Evolutionary conservation across 202 grass and related monocot species (phyloP).

Genomic region (Zoysia matrella): DNA sequence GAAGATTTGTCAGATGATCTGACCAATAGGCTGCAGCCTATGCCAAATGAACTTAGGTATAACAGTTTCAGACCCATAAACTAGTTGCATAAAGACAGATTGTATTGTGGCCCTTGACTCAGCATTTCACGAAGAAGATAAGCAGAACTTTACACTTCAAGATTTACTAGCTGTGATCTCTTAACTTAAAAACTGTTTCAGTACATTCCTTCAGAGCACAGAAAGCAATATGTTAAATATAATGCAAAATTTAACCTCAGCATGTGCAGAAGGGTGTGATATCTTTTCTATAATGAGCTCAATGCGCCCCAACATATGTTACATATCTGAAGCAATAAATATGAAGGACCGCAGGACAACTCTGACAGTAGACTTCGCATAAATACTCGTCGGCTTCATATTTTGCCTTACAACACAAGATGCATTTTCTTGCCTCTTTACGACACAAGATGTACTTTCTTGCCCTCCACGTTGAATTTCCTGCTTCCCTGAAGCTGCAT

Average conservation of each 20-base stretch:
- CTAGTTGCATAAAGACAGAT: slow-evolving; percentile 15
- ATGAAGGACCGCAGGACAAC: not conserved
- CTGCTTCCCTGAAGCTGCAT: slow-evolving; percentile 77
- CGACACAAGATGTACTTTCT: slow-evolving; percentile 67
- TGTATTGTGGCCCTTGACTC: not conserved
- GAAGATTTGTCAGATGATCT: too few relatives aligned
- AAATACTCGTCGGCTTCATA: not conserved
- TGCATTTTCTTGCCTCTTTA: not conserved
- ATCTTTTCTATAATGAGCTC: slow-evolving; percentile 18
- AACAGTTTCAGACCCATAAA: slow-evolving; percentile 18
- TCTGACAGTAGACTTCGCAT: not conserved
- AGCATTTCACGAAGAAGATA: slow-evolving; percentile 23
- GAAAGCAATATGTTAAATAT: slow-evolving; percentile 26
- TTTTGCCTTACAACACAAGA: not conserved
- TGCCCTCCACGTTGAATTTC: slow-evolving; percentile 79
- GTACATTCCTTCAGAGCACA: slow-evolving; percentile 21
- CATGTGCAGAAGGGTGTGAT: not conserved
- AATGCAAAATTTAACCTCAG: slow-evolving; percentile 31
- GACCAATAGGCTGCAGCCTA: not conserved
- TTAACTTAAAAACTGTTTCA: slow-evolving; percentile 2
- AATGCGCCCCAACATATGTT: slow-evolving; percentile 9
- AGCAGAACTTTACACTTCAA: slow-evolving; percentile 20
- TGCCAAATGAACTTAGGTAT: slow-evolving; percentile 10
- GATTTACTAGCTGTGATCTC: slow-evolving; percentile 14
- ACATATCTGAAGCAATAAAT: slow-evolving; percentile 37